Evolutionary conservation across 768 basidiomycete species (phyloP).

Genomic region (Lepiota brunneoincarnata): DNA sequence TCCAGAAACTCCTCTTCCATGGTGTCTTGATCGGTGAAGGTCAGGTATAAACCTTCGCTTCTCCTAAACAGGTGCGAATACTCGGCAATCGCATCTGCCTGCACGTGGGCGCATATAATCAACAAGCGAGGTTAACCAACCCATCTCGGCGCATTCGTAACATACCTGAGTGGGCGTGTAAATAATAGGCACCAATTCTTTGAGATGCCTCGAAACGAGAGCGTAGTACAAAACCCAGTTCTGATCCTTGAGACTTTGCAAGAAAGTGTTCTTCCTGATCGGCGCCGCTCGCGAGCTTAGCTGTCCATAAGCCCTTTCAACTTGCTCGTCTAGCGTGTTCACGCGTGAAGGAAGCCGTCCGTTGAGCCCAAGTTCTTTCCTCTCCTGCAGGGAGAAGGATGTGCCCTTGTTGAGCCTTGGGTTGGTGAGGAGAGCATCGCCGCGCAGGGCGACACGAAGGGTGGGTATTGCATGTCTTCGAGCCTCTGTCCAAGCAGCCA

Average conservation of each 20-base stretch:
- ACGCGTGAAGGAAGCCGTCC: conserved; percentile 49
- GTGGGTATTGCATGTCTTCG: conserved; percentile 18
- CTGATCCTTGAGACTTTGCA: conserved; percentile 75
- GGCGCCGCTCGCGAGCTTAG: conserved; percentile 32
- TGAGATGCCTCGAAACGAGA: conserved; percentile 54
- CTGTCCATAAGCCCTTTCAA: conserved; percentile 70
- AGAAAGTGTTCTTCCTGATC: conserved; percentile 67
- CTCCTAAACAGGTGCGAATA: conserved; percentile 84
- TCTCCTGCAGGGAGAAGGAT: conserved; percentile 66
- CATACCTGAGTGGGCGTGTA: conserved; percentile 80
- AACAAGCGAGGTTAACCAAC: too few species aligned
- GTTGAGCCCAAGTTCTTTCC: conserved; percentile 62
- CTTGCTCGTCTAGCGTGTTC: conserved; percentile 75
- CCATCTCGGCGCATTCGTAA: not conserved
- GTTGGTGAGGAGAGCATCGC: conserved; percentile 58
- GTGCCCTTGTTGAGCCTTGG: conserved; percentile 82
- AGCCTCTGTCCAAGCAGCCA: conserved; percentile 3
- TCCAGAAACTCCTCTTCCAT: conserved; percentile 81
- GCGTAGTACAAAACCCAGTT: conserved; percentile 82
- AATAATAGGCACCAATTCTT: conserved; percentile 67
- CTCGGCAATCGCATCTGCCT: conserved; percentile 80
- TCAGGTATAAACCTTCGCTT: conserved; percentile 74
- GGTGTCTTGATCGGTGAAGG: conserved; percentile 53
- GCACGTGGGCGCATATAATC: not conserved
- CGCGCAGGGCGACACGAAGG: conserved; percentile 52